Base-by-base conservation (phyloP, 441 rosid genomes). In the Euphorbia schlechtendalii region DNA sequence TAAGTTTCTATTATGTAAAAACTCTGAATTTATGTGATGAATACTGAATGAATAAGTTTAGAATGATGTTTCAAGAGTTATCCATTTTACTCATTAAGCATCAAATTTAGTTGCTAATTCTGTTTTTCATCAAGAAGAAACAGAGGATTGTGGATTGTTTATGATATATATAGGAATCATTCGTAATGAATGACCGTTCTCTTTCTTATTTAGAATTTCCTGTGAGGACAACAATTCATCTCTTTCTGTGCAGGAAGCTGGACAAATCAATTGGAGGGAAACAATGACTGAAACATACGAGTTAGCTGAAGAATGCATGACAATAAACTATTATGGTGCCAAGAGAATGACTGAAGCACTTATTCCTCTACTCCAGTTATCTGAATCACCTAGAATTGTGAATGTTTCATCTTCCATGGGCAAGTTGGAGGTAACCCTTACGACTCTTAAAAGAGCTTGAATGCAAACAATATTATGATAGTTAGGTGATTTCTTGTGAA, bases 321-420 rank as follows among this genome's bases (percentile, higher is more conserved):
- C 65, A 17, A 76, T 61, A 61, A 82, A 77, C 67, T 77, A 80
- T 34, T 66, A 77, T 46, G 81, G 82, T 8, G 57, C 73, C 57
- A 80, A 77, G 62, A 72, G 34, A 48, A 73, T 64, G 73, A 66
- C 34, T 11, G 72, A 78, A 38, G 56, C 66, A 11, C 60, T 77
- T 5, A 20, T 71, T 53, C 74, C 74, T 51, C 62, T 69, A 28
- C 81, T 77, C 36, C 75, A 76, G n/a, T 59, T 67, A 22, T 71
- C 82, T 7, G 73, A 71, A 69, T 75, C 73, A 0, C 78, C 84
- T n/a, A 73, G 63, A 10, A 69, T 81, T 9, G 78, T 81, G 22
- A 73, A 80, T 54, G 75, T 81, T 21, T 81, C 82, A 32, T 73
- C 82, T 0, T 3, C 27, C 0, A 1, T 10, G 15, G 48, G 28